Percentiles rank a stretch among this genome's conserved stretches.
phyloP scores from a whole-genome alignment of 2,329 filamentous ascomycete genomes.

The Fusarium palustre region DNA sequence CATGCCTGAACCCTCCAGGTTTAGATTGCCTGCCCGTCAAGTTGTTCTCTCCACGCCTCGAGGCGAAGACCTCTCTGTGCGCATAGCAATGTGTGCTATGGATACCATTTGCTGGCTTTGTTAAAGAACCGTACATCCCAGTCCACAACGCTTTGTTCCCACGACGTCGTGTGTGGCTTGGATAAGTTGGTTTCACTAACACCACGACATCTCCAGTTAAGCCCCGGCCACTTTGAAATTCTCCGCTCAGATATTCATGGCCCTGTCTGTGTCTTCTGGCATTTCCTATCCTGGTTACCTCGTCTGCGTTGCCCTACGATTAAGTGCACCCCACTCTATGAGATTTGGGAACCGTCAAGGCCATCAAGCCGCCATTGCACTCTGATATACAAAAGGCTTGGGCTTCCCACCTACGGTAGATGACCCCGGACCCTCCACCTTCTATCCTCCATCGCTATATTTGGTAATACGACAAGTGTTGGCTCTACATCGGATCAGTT shows the following conservation, averaged over 20 bases:
- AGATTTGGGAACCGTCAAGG: slow-evolving; percentile 40
- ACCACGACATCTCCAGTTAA: slow-evolving; percentile 44
- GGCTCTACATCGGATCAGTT: slow-evolving; percentile 9
- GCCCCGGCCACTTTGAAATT: slow-evolving; percentile 46
- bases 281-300: slow-evolving; percentile 56
- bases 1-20: slow-evolving; percentile 47
- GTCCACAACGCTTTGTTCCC: slow-evolving; percentile 44
- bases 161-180: slow-evolving; percentile 46
- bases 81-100: background rate
- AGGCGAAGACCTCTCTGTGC: slow-evolving; percentile 32
- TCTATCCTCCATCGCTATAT: slow-evolving; percentile 16
- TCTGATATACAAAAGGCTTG: slow-evolving; percentile 51
- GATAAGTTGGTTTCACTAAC: slow-evolving; percentile 47
- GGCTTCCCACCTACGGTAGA: slow-evolving; percentile 40
- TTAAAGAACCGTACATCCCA: slow-evolving; percentile 41
- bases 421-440: slow-evolving; percentile 26
- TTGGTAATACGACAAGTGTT: slow-evolving; percentile 24
- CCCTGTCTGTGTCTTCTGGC: slow-evolving; percentile 48
- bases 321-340: slow-evolving; percentile 39
- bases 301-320: slow-evolving; percentile 52
- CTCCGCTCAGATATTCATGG: slow-evolving; percentile 44
- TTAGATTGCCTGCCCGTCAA: slow-evolving; percentile 47
- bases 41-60: slow-evolving; percentile 47
- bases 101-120: slow-evolving; percentile 31
- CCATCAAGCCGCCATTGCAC: slow-evolving; percentile 45